Conservation (phyloP, 768 basidiomycete species). For the Mycena rosella region DNA sequence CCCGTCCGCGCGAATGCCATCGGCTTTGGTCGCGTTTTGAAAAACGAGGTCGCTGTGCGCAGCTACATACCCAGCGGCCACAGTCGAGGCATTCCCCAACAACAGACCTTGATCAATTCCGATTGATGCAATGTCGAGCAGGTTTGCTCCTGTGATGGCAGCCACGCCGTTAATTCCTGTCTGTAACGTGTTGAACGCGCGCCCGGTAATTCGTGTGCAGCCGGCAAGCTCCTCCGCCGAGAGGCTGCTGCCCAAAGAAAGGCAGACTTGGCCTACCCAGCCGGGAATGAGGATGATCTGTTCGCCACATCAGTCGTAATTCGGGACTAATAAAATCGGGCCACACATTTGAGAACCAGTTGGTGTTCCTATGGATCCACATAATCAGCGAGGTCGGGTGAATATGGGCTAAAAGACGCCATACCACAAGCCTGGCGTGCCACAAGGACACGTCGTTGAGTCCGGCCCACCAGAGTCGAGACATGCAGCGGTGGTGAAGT, state of each 20-base stretch:
- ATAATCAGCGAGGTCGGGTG: neutral
- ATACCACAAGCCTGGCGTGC: constrained; percentile 51
- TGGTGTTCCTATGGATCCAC: constrained; percentile 52
- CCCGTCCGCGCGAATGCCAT: constrained; percentile 57
- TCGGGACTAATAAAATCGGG: neutral
- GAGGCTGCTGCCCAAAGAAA: constrained; percentile 56
- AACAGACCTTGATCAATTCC: constrained; percentile 53
- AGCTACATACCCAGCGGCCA: constrained; percentile 50
- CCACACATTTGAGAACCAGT: constrained; percentile 65
- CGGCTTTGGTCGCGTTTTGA: constrained; percentile 50
- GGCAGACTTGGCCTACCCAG: constrained; percentile 61
- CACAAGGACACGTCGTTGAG: constrained; percentile 63
- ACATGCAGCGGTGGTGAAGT: constrained; percentile 61
- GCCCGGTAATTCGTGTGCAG: constrained; percentile 56
- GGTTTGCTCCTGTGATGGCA: constrained; percentile 66
- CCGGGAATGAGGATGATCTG: constrained; percentile 66
- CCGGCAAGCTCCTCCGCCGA: constrained; percentile 47
- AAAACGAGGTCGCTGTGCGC: constrained; percentile 58
- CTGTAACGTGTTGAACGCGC: constrained; percentile 56
- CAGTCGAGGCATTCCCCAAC: constrained; percentile 43
- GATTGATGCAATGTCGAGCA: constrained; percentile 62
- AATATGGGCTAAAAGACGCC: neutral
- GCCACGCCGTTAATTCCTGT: constrained; percentile 53
- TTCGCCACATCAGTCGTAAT: neutral
- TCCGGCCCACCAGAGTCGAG: constrained; percentile 58